phyloP scores from a whole-genome alignment of 257 asterid genomes.

The Plantago ovata region DNA sequence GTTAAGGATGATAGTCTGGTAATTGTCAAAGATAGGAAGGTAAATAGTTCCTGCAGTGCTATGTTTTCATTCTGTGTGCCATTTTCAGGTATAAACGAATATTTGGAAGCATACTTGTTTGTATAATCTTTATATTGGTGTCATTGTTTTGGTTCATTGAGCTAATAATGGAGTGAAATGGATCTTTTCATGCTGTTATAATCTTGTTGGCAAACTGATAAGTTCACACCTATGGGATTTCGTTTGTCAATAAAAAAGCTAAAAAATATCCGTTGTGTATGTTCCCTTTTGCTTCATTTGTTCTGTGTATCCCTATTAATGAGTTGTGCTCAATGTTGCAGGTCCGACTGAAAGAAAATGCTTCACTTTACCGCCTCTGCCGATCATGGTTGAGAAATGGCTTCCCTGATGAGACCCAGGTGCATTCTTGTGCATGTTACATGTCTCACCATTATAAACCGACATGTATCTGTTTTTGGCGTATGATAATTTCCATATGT shows the following conservation, averaged over 20 bases:
- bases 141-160: too few species aligned
- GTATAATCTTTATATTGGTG: too few species aligned
- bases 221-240: too few species aligned
- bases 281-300: not conserved
- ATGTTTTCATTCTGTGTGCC: not conserved
- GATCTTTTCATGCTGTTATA: not conserved
- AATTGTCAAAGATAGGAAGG: conserved; percentile 73
- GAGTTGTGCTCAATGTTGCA: conserved; percentile 26
- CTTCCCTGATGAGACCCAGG: conserved; percentile 71
- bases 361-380: conserved; percentile 72
- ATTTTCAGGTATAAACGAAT: too few species aligned
- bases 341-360: conserved; percentile 60
- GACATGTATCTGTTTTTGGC: too few species aligned
- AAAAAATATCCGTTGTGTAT: not conserved
- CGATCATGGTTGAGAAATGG: conserved; percentile 92
- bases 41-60: not conserved
- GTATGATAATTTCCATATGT: too few species aligned
- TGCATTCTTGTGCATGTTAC: conserved; percentile 7
- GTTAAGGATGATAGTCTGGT: conserved; percentile 47
- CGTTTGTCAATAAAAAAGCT: too few species aligned
- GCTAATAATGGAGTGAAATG: not conserved
- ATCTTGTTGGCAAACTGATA: not conserved
- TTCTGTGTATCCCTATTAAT: conserved; percentile 9
- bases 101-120: not conserved
- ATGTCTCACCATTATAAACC: too few species aligned